These are phyloP conservation scores for Yarrowia porcina DNA, from an alignment of 805 yeast species.

Conservation along the genomic window DNA sequence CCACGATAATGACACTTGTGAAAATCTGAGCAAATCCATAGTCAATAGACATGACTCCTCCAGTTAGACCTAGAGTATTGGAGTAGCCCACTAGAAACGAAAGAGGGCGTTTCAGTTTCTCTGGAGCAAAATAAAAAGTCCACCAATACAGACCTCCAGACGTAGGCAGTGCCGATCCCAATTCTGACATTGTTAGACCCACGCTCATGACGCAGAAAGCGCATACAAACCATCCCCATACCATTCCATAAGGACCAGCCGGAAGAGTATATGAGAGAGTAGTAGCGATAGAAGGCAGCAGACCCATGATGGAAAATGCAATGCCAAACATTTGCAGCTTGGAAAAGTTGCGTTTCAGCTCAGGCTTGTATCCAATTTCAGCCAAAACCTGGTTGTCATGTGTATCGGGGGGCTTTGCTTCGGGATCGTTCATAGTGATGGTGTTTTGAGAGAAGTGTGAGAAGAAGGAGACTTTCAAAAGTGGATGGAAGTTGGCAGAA, in stretches of 20 bases:
- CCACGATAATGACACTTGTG: conserved; percentile 39
- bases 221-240: conserved; percentile 73
- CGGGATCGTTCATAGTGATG: not conserved
- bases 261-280: conserved; percentile 52
- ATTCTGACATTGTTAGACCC: conserved; percentile 63
- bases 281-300: conserved; percentile 57
- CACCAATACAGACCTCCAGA: conserved; percentile 72
- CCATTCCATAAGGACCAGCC: conserved; percentile 61
- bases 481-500: too few relatives aligned
- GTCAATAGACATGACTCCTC: conserved; percentile 64
- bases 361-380: conserved; percentile 71
- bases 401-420: not conserved
- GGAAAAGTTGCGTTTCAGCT: conserved; percentile 57
- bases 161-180: conserved; percentile 69
- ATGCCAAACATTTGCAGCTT: conserved; percentile 66
- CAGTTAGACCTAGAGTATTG: conserved; percentile 62
- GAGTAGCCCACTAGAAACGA: conserved; percentile 65
- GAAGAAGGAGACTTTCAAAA: too few relatives aligned
- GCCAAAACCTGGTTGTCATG: conserved; percentile 31
- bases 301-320: conserved; percentile 72
- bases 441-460: too few relatives aligned
- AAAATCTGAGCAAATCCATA: conserved; percentile 68
- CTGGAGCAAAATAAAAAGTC: conserved; percentile 66
- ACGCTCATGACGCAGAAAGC: conserved; percentile 52
- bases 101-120: conserved; percentile 47